Evolutionary conservation across 1,139 yeast species (phyloP).

Genomic region (Nadsonia starkeyi-henricii): DNA sequence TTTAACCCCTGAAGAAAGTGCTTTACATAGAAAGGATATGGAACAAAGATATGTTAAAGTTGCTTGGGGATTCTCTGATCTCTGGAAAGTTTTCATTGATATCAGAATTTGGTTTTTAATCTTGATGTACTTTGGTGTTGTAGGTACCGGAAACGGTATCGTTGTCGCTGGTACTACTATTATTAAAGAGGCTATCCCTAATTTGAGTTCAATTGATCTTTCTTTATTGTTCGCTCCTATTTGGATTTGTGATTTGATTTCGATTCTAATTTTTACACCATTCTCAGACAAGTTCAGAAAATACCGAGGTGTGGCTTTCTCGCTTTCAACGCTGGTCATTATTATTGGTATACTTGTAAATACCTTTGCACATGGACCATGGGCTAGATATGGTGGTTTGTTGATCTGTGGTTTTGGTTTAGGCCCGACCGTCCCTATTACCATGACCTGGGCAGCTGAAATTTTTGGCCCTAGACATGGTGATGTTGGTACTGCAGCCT

Average conservation of each 20-base stretch:
- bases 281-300: conserved; percentile 56
- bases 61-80: conserved; percentile 49
- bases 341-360: conserved; percentile 64
- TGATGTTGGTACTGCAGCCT: conserved; percentile 73
- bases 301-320: conserved; percentile 47
- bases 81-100: conserved; percentile 44
- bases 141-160: conserved; percentile 75
- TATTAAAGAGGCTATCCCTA: conserved; percentile 49
- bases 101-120: conserved; percentile 65
- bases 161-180: conserved; percentile 83
- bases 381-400: conserved; percentile 72
- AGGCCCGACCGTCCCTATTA: conserved; percentile 83
- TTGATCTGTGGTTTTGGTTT: conserved; percentile 73
- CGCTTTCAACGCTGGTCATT: conserved; percentile 47
- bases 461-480: conserved; percentile 61
- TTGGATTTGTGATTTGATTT: conserved; percentile 78
- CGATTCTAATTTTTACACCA: conserved; percentile 63
- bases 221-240: conserved; percentile 77
- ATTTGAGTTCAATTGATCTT: conserved; percentile 50
- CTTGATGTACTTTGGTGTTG: conserved; percentile 85
- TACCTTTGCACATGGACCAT: conserved; percentile 57
- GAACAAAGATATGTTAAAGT: conserved; percentile 32
- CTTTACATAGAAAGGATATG: conserved; percentile 53
- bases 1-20: conserved; percentile 37
- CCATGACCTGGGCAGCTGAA: conserved; percentile 79